These are phyloP conservation scores for Beauveria pseudobassiana DNA, from an alignment of 2,329 filamentous ascomycete genomes.

Conservation along the genomic window DNA sequence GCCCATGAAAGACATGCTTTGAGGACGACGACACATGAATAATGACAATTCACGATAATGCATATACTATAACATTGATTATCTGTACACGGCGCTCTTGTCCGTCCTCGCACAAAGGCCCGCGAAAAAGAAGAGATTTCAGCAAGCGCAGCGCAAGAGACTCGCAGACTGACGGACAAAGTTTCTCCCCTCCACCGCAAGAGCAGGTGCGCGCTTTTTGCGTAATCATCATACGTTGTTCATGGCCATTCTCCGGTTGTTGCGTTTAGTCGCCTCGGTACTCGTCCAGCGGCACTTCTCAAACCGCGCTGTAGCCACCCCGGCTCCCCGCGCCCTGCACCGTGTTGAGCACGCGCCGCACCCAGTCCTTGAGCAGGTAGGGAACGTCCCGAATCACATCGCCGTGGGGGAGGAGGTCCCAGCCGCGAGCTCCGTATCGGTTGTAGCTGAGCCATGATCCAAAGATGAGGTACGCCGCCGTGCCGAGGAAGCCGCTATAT, in stretches of 20 bases:
- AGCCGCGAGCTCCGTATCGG: constrained; percentile 87
- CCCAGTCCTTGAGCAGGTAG: constrained; percentile 86
- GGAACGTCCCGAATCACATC: constrained; percentile 89
- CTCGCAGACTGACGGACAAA: not conserved
- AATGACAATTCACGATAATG: not conserved
- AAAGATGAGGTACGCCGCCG: constrained; percentile 89
- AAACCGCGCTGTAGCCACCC: constrained; percentile 93
- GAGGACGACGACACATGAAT: not conserved
- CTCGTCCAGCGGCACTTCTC: constrained; percentile 20
- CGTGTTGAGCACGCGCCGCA: constrained; percentile 69
- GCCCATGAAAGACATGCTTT: too few relatives aligned
- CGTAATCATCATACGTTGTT: not conserved
- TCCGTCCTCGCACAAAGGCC: not conserved
- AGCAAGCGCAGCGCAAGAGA: not conserved
- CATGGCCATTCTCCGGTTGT: not conserved
- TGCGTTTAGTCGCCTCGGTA: not conserved
- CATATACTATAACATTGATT: constrained; percentile 2
- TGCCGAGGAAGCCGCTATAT: constrained; percentile 72
- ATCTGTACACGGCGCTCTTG: not conserved
- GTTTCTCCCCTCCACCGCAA: not conserved
- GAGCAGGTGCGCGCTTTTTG: not conserved
- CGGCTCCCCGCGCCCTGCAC: constrained; percentile 76
- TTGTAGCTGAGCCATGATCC: constrained; percentile 99
- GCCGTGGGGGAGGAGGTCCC: constrained; percentile 88
- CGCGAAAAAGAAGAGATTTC: not conserved